phyloP scores from a whole-genome alignment of 768 basidiomycete species.

The Tephrocybe sp. region DNA sequence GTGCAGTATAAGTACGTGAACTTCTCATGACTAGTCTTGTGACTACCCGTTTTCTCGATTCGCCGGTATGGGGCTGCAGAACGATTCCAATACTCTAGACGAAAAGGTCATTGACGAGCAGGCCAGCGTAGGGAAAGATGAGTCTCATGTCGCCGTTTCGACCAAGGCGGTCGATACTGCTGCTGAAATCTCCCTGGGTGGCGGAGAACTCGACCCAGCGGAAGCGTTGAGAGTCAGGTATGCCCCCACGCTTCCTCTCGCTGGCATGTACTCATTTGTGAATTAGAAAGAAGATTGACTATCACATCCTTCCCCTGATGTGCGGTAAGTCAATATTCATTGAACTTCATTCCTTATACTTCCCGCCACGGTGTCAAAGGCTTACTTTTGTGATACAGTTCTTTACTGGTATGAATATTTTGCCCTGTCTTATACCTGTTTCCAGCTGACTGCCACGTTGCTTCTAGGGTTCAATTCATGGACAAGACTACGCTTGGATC shows the following conservation, averaged over 20 bases:
- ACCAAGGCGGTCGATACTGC: slow-evolving; percentile 58
- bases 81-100: neutral
- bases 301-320: slow-evolving; percentile 68
- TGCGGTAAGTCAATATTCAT: slow-evolving; percentile 47
- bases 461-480: slow-evolving; percentile 70
- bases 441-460: no score
- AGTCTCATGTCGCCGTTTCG: slow-evolving; percentile 34
- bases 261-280: neutral
- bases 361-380: no score
- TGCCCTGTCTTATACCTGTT: no score
- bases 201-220: slow-evolving; percentile 48
- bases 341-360: no score
- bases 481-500: slow-evolving; percentile 72
- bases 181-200: slow-evolving; percentile 45
- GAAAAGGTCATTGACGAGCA: slow-evolving; percentile 16
- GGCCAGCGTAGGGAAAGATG: slow-evolving; percentile 27
- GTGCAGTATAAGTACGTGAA: slow-evolving; percentile 1
- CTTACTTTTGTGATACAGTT: no score
- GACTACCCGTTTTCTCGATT: neutral
- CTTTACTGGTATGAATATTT: slow-evolving; percentile 65
- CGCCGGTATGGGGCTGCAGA: neutral
- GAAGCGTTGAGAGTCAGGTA: slow-evolving; percentile 55
- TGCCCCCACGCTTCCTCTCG: slow-evolving; percentile 6
- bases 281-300: slow-evolving; percentile 58
- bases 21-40: neutral